Base-by-base conservation (phyloP, 1,139 yeast genomes). In the Meyerozyma elateridarum region DNA sequence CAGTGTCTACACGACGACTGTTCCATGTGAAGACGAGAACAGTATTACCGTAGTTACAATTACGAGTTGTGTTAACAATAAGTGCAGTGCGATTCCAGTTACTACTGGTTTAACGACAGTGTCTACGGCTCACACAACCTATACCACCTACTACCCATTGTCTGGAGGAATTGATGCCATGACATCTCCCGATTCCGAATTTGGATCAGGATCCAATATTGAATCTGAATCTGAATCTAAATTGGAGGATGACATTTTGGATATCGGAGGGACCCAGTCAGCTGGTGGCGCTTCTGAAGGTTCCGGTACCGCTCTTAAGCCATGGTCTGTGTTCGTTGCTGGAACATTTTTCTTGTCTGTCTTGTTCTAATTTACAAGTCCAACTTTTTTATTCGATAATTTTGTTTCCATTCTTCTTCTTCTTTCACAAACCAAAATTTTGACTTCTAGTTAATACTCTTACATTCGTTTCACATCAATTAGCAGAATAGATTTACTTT, bases 71-170 rank as follows among this genome's bases (percentile, higher is more conserved):
- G 18, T 31, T 17, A 38, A 41, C 37, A 15, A 38, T 39, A 32
- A 27, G 34, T 42, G 46, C 29, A 6, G 20, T 25, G 29, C 25
- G 29, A 13, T 36, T 19, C 29, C 38, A 14, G 37, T 35, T 8
- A 28, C 45, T 5, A 38, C 46, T 8, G 45, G 45, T 6, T 26
- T 41, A 12, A 34, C 38, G 30, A 42, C 46, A 30, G 29, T 34
- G 6, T 26, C 32, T 17, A 39, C 36, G 18, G 18, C 27, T 24
- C 27, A 15, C 18, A 30, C 30, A 5, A 9, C 20, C 15, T 59
- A 58, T 56, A 64, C 73, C 49, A 49, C 63, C 19, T 68, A 59
- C 57, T 68, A 73, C 46, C 62, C 69, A 29, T 47, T 61, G 33
- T 41, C 59, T 6, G 12, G 22, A n/a, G n/a, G n/a, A n/a, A n/a